Evolutionary conservation across 495 filamentous ascomycete genomes (phyloP).

Genomic region (Aspergillus nidulans): DNA sequence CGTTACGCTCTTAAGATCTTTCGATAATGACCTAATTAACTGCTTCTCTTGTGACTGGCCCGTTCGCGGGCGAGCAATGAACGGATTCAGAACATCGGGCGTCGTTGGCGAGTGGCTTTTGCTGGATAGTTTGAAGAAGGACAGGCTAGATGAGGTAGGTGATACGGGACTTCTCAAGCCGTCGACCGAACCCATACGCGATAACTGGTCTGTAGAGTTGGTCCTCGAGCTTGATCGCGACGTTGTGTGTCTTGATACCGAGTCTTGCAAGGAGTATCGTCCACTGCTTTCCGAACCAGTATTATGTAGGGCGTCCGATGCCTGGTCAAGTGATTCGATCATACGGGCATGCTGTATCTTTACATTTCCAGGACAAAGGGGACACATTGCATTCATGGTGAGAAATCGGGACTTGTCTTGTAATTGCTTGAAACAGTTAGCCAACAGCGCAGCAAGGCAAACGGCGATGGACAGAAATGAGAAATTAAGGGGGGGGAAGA

Average conservation of each 20-base stretch:
- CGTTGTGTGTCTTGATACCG: slow-evolving; percentile 17
- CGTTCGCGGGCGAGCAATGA: slow-evolving; percentile 8
- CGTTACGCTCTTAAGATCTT: slow-evolving; percentile 19
- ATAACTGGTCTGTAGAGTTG: slow-evolving; percentile 23
- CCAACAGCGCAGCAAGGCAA: background rate
- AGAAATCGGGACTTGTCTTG: slow-evolving; percentile 18
- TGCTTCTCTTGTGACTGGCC: slow-evolving; percentile 17
- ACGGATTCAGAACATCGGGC: slow-evolving; percentile 6
- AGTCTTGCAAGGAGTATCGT: slow-evolving; percentile 13
- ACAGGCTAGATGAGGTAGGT: slow-evolving; percentile 1
- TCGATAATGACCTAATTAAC: slow-evolving; percentile 15
- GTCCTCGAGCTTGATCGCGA: slow-evolving; percentile 24
- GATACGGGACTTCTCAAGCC: slow-evolving; percentile 15
- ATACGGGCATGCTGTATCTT: slow-evolving; percentile 23
- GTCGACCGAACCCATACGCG: slow-evolving; percentile 15
- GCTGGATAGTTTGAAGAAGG: slow-evolving; percentile 13
- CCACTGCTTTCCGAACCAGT: slow-evolving; percentile 15
- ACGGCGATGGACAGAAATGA: background rate
- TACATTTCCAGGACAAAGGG: slow-evolving; percentile 19
- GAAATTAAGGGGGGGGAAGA: too few species aligned
- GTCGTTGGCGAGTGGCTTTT: slow-evolving; percentile 11
- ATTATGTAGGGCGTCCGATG: slow-evolving; percentile 12
- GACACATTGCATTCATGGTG: slow-evolving; percentile 18
- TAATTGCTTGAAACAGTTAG: slow-evolving; percentile 17
- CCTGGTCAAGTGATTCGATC: slow-evolving; percentile 21